Percentiles rank a stretch among this genome's conserved stretches.
Evolutionary conservation across 768 basidiomycete species (phyloP).

Genomic region (Tricholoma furcatifolium): DNA sequence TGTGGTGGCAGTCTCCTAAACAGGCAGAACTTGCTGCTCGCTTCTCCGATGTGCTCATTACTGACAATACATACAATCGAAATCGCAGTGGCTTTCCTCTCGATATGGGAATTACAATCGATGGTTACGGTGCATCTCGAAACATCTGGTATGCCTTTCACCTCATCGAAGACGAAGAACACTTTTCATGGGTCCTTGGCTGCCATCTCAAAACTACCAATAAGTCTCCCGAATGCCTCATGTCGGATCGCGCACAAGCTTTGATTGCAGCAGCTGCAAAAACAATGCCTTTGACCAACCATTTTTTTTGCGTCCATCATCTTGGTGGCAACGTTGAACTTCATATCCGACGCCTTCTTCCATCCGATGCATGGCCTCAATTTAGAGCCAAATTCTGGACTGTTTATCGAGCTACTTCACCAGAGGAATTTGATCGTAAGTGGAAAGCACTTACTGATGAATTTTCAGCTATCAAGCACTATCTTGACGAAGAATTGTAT

Average conservation of each 20-base stretch:
- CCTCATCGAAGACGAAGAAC: constrained; percentile 18
- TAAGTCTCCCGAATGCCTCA: constrained; percentile 17
- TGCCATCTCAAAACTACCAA: constrained; percentile 19
- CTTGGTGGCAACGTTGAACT: constrained; percentile 25
- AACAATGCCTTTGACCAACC: constrained; percentile 19
- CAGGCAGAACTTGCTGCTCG: constrained; percentile 22
- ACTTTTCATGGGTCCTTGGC: constrained; percentile 22
- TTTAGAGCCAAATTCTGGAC: constrained; percentile 29
- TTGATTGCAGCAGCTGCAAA: constrained; percentile 18
- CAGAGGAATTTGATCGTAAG: constrained; percentile 24
- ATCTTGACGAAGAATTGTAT: constrained; percentile 29
- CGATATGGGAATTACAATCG: constrained; percentile 30
- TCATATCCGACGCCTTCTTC: constrained; percentile 19
- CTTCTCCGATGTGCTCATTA: constrained; percentile 29
- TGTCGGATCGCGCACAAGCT: constrained; percentile 21
- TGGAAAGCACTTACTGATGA: constrained; percentile 16
- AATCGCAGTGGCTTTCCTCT: constrained; percentile 27
- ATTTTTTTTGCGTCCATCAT: constrained; percentile 30
- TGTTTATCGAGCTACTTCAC: constrained; percentile 27
- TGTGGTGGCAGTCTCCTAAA: constrained; percentile 33
- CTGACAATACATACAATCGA: constrained; percentile 29
- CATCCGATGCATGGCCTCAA: constrained; percentile 14
- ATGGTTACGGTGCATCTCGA: too few species aligned
- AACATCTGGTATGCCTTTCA: too few species aligned
- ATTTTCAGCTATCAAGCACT: constrained; percentile 19